These are phyloP conservation scores for Paecilomyces formosus DNA, from an alignment of 2,329 filamentous ascomycete species.

Conservation along the genomic window DNA sequence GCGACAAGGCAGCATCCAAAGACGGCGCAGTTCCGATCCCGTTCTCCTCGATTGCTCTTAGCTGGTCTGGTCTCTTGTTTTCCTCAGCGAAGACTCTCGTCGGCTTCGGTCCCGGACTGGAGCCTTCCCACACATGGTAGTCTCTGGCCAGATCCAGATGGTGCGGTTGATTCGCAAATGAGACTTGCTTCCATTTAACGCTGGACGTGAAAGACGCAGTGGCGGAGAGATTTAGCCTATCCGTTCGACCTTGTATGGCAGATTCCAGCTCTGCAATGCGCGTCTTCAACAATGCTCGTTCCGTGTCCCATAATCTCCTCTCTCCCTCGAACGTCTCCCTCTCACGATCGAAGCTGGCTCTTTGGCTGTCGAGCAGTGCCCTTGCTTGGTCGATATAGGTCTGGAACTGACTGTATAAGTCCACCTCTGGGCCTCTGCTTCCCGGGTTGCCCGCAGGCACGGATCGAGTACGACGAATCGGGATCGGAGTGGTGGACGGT, in stretches of 20 bases:
- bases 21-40: constrained; percentile 21
- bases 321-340: constrained; percentile 35
- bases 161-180: neutral
- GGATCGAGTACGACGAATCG: constrained; percentile 30
- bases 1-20: constrained; percentile 34
- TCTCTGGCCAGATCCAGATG: constrained; percentile 5
- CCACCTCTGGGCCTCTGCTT: constrained; percentile 11
- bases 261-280: constrained; percentile 36
- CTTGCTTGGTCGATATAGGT: constrained; percentile 36
- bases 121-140: constrained; percentile 38
- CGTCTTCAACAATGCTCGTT: constrained; percentile 32
- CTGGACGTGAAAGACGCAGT: constrained; percentile 10
- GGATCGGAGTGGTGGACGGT: constrained; percentile 25
- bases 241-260: constrained; percentile 14
- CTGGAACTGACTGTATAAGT: constrained; percentile 18
- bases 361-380: constrained; percentile 30
- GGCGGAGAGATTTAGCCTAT: neutral
- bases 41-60: constrained; percentile 23
- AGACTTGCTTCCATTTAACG: constrained; percentile 2
- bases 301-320: constrained; percentile 37
- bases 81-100: constrained; percentile 37
- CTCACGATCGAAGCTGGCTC: constrained; percentile 31
- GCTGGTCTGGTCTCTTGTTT: constrained; percentile 17
- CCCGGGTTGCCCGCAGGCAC: constrained; percentile 28
- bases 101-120: constrained; percentile 30